These are phyloP conservation scores for Colletotrichum trifolii DNA, from an alignment of 2,329 filamentous ascomycete genomes.

Conservation along the genomic window DNA sequence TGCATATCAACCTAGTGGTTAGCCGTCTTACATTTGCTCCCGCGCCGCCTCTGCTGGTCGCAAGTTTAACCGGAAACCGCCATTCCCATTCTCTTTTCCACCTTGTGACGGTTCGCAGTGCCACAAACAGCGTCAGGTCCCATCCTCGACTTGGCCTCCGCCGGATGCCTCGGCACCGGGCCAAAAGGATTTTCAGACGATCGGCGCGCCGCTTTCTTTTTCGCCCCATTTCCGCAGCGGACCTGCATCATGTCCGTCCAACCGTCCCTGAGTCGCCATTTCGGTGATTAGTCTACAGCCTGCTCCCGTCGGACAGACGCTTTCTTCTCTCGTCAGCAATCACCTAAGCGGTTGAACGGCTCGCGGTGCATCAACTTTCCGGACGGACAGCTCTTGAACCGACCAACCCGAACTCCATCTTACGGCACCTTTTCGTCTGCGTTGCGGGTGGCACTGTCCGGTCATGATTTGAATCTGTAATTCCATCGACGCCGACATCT, in stretches of 20 bases:
- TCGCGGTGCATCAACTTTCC: background rate
- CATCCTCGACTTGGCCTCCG: background rate
- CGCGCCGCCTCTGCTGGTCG: background rate
- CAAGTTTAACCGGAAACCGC: no score
- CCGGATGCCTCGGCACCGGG: constrained; percentile 30
- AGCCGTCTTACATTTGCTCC: no score
- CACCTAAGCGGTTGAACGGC: no score
- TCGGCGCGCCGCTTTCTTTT: constrained; percentile 16
- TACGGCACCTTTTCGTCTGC: background rate
- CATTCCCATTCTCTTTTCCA: no score
- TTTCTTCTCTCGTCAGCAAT: background rate
- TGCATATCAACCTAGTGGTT: no score
- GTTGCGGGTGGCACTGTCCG: no score
- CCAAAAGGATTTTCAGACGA: constrained; percentile 9
- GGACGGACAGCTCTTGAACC: constrained; percentile 1
- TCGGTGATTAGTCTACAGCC: constrained; percentile 9
- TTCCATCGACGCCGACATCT: no score
- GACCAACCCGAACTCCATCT: background rate
- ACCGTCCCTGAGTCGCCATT: constrained; percentile 21
- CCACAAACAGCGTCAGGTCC: no score
- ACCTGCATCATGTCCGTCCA: constrained; percentile 31
- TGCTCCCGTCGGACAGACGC: constrained; percentile 11
- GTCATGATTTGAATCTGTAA: no score
- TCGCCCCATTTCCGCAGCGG: constrained; percentile 11
- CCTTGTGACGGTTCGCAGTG: no score